These are phyloP conservation scores for Prunus campanulata DNA, from an alignment of 306 rosid genomes.

Conservation along the genomic window DNA sequence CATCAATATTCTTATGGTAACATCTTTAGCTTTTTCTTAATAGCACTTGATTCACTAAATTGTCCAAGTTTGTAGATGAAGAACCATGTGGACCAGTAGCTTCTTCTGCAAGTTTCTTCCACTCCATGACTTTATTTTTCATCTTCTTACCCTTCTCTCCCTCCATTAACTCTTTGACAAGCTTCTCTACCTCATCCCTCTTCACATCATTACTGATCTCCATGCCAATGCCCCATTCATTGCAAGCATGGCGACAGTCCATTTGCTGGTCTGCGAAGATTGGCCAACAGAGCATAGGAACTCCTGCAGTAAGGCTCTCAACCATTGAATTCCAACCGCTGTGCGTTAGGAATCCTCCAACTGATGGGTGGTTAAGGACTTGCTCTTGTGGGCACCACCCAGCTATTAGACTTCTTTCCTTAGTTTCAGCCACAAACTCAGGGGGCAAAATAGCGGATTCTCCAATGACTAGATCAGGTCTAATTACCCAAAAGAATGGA, in stretches of 20 bases:
- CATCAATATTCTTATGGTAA: too few species aligned
- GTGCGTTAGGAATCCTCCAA: too few species aligned
- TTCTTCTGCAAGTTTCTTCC: conserved; percentile 1
- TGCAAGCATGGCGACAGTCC: background rate
- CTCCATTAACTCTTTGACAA: background rate
- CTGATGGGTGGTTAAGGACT: too few species aligned
- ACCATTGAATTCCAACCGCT: background rate
- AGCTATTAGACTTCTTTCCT: background rate
- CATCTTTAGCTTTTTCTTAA: background rate
- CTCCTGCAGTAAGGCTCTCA: background rate
- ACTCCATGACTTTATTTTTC: background rate
- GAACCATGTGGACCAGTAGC: conserved; percentile 5
- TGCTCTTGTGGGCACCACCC: background rate
- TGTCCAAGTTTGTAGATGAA: background rate
- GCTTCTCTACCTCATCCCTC: background rate
- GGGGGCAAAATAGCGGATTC: too few species aligned
- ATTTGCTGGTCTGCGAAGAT: background rate
- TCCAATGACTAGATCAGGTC: too few species aligned
- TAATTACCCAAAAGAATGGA: too few species aligned
- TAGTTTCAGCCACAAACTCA: too few species aligned
- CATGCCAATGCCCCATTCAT: conserved; percentile 7
- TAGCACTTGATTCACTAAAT: background rate
- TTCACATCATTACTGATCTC: background rate
- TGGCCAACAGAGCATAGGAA: conserved; percentile 11
- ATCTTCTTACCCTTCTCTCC: background rate